A percentile compares a stretch with the other conserved stretches of the same genome.
phyloP scores from a whole-genome alignment of 331 rosid genomes.

The Quercus phellos region DNA sequence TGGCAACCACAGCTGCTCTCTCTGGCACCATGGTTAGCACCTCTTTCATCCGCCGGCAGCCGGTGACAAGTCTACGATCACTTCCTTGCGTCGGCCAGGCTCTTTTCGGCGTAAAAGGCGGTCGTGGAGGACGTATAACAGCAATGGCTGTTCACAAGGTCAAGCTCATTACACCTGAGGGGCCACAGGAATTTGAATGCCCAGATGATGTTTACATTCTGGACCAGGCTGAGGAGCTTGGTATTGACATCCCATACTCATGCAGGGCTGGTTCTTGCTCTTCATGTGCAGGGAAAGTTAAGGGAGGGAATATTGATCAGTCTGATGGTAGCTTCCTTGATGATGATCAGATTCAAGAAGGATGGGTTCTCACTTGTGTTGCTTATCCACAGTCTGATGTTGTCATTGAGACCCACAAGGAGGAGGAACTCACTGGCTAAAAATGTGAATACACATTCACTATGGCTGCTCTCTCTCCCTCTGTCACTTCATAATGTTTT shows the following conservation, averaged over 20 bases:
- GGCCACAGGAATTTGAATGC: constrained; percentile 48
- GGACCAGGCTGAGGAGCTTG: constrained; percentile 60
- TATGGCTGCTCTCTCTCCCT: background rate
- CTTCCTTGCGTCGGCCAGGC: constrained; percentile 39
- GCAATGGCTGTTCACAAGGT: constrained; percentile 65
- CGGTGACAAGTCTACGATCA: constrained; percentile 38
- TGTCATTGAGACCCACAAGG: constrained; percentile 77
- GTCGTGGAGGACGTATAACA: constrained; percentile 47
- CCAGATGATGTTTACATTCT: constrained; percentile 64
- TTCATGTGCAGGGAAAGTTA: constrained; percentile 67
- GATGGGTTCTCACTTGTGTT: constrained; percentile 77
- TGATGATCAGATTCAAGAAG: constrained; percentile 39
- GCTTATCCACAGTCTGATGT: constrained; percentile 60
- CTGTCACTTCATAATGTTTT: background rate
- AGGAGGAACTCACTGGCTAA: constrained; percentile 56
- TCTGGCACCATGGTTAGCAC: constrained; percentile 62
- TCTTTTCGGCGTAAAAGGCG: constrained; percentile 49
- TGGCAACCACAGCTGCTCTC: constrained; percentile 51
- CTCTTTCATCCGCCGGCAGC: constrained; percentile 49
- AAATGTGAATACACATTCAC: background rate
- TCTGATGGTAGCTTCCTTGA: constrained; percentile 74
- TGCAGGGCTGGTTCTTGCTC: constrained; percentile 97
- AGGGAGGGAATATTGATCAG: constrained; percentile 50
- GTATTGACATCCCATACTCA: constrained; percentile 76
- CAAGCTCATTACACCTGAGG: constrained; percentile 59